These are phyloP conservation scores for Trifolium subterraneum DNA, from an alignment of 306 rosid species.

Conservation along the genomic window DNA sequence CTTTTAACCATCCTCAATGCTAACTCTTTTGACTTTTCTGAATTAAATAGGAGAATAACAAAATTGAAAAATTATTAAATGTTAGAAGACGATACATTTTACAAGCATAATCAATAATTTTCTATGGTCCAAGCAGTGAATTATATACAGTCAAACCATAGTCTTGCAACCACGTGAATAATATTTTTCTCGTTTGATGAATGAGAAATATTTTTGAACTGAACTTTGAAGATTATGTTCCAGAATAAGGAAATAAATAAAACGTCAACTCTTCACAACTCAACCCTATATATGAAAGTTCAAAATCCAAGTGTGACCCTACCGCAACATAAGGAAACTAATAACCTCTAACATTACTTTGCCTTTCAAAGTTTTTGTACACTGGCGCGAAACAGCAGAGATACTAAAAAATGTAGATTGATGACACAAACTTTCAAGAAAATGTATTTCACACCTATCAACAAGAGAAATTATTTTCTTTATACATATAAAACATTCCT, in stretches of 20 bases:
- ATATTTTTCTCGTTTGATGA: neutral
- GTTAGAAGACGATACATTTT: neutral
- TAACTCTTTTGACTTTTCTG: slow-evolving; percentile 36
- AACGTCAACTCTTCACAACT: neutral
- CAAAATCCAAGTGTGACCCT: neutral
- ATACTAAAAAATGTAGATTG: neutral
- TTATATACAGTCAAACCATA: slow-evolving; percentile 1
- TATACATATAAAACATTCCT: neutral
- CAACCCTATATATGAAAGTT: neutral
- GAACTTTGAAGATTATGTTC: neutral
- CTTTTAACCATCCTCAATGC: neutral
- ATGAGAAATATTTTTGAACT: neutral
- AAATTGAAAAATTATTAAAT: too few relatives aligned
- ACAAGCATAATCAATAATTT: slow-evolving; percentile 8
- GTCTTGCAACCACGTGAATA: neutral
- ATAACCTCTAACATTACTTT: neutral
- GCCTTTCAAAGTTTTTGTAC: neutral
- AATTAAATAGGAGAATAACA: neutral
- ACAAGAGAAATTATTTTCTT: neutral
- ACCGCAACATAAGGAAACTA: neutral
- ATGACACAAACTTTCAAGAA: neutral
- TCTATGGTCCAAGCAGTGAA: too few relatives aligned
- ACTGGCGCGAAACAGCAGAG: neutral
- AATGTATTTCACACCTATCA: neutral
- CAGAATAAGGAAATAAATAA: neutral